Conservation (phyloP, 1,139 yeast genomes). For the Geotrichum reessii region DNA sequence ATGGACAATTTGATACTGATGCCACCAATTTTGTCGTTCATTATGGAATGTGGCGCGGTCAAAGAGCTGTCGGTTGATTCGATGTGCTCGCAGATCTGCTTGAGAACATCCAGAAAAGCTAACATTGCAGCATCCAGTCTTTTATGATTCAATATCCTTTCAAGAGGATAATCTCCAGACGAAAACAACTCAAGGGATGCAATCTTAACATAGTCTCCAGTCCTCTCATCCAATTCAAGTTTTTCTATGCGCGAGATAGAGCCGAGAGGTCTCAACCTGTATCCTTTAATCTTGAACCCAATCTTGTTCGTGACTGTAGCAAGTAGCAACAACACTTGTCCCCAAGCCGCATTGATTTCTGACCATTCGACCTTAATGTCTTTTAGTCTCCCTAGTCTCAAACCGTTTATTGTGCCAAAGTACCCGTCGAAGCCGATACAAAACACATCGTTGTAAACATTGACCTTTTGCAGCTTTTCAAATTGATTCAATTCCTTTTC, state of each 20-base stretch:
- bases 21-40: slow-evolving; percentile 69
- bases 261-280: slow-evolving; percentile 74
- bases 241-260: slow-evolving; percentile 75
- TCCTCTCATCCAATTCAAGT: slow-evolving; percentile 38
- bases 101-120: slow-evolving; percentile 59
- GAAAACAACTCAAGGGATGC: slow-evolving; percentile 48
- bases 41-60: slow-evolving; percentile 65
- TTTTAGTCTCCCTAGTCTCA: slow-evolving; percentile 63
- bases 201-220: slow-evolving; percentile 35
- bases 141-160: slow-evolving; percentile 62
- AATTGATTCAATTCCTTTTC: slow-evolving; percentile 57
- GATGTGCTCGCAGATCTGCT: slow-evolving; percentile 51
- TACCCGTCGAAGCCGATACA: slow-evolving; percentile 75
- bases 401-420: slow-evolving; percentile 83
- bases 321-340: slow-evolving; percentile 68
- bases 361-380: slow-evolving; percentile 68
- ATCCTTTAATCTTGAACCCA: slow-evolving; percentile 50
- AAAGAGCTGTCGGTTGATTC: slow-evolving; percentile 48
- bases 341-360: slow-evolving; percentile 89
- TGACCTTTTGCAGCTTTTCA: slow-evolving; percentile 64
- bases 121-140: slow-evolving; percentile 73
- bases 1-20: slow-evolving; percentile 67
- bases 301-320: slow-evolving; percentile 60
- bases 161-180: slow-evolving; percentile 62
- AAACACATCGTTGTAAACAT: slow-evolving; percentile 78